These are phyloP conservation scores for Cucurbitaria berberidis DNA, from an alignment of 2,329 filamentous ascomycete genomes.

Conservation along the genomic window DNA sequence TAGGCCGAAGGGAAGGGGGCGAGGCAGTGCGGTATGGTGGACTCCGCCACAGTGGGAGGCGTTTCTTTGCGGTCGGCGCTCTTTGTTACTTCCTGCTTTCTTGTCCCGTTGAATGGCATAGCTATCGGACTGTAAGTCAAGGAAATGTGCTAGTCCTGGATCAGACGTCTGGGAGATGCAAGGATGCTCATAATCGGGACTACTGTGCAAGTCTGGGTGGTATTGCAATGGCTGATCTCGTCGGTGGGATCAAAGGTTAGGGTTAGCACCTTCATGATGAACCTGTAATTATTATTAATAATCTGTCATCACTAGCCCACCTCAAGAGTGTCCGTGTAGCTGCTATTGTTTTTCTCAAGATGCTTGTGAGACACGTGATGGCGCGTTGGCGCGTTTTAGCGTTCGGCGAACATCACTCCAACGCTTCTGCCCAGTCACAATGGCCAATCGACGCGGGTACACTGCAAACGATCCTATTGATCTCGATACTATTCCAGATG, in stretches of 20 bases:
- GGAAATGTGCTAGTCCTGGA: not conserved
- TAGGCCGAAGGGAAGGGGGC: conserved; percentile 13
- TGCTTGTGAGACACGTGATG: not conserved
- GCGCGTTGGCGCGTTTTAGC: not conserved
- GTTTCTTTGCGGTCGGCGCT: not conserved
- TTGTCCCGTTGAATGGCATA: not conserved
- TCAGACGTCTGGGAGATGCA: not conserved
- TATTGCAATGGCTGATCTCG: not conserved
- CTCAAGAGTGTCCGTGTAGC: no score
- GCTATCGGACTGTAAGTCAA: not conserved
- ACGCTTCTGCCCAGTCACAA: not conserved
- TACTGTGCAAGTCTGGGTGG: not conserved
- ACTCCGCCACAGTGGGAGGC: not conserved
- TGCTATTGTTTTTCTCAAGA: not conserved
- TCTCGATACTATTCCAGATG: not conserved
- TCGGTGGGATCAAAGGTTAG: not conserved
- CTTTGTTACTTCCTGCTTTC: not conserved
- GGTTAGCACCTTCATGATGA: not conserved
- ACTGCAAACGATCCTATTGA: not conserved
- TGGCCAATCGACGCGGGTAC: not conserved
- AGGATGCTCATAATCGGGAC: not conserved
- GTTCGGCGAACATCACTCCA: not conserved
- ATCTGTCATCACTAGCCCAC: no score
- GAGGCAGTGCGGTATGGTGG: not conserved
- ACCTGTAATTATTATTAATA: not conserved